These are phyloP conservation scores for Rubus parviflorus DNA, from an alignment of 306 rosid species.

Conservation along the genomic window DNA sequence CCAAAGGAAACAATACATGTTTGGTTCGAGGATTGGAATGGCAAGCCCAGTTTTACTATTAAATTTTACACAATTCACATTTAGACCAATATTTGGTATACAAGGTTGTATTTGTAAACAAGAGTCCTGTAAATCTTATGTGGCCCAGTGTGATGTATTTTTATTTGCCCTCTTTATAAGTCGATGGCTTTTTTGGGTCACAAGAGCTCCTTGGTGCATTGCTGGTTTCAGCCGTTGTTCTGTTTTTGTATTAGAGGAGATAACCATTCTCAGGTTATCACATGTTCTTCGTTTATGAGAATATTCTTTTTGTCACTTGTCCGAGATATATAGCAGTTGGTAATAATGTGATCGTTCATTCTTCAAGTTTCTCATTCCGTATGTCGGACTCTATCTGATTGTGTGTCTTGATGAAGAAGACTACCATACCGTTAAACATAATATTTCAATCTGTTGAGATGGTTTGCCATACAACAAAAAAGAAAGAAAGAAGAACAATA, in stretches of 20 bases:
- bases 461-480: too few species aligned
- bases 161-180: constrained; percentile 27
- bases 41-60: constrained; percentile 19
- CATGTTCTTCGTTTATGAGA: not conserved
- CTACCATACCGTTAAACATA: too few species aligned
- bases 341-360: not conserved
- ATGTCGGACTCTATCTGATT: too few species aligned
- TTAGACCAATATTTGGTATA: constrained; percentile 37
- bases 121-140: constrained; percentile 41
- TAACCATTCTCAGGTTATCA: constrained; percentile 29
- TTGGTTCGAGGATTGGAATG: constrained; percentile 29
- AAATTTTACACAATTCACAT: constrained; percentile 18
- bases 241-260: constrained; percentile 20
- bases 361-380: not conserved
- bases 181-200: constrained; percentile 46
- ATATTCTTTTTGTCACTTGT: constrained; percentile 17
- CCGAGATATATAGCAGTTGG: not conserved
- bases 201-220: constrained; percentile 37
- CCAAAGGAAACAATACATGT: constrained; percentile 17
- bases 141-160: constrained; percentile 47
- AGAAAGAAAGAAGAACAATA: too few species aligned
- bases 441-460: too few species aligned
- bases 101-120: constrained; percentile 30
- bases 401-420: too few species aligned
- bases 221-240: constrained; percentile 33